phyloP scores from a whole-genome alignment of 345 rosid genomes.

The Aquilaria sinensis region DNA sequence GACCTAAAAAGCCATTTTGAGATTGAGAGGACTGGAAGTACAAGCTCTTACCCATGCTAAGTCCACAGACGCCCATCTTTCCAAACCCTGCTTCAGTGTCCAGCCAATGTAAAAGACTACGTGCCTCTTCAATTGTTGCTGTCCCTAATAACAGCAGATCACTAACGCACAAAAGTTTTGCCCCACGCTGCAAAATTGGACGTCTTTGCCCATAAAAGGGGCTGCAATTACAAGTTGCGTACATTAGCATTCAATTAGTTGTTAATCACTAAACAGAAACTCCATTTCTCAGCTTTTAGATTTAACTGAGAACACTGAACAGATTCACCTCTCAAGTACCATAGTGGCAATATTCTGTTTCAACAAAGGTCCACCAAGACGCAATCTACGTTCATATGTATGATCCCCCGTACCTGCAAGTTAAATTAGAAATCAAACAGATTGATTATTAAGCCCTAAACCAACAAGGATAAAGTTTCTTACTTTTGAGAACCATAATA shows the following conservation, averaged over 20 bases:
- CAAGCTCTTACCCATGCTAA: constrained; percentile 84
- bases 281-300: constrained; percentile 7
- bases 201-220: constrained; percentile 97
- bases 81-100: constrained; percentile 85
- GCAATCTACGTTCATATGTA: constrained; percentile 78
- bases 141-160: constrained; percentile 93
- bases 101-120: constrained; percentile 86
- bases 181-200: constrained; percentile 77
- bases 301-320: constrained; percentile 8
- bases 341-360: constrained; percentile 90
- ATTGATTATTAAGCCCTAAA: too few relatives aligned
- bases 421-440: background rate
- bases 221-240: constrained; percentile 45
- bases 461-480: too few relatives aligned
- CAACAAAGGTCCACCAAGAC: constrained; percentile 88
- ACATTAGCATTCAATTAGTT: constrained; percentile 10
- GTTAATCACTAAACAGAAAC: constrained; percentile 6
- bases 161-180: constrained; percentile 90
- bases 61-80: constrained; percentile 95
- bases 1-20: constrained; percentile 5
- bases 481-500: too few relatives aligned
- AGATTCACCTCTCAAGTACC: constrained; percentile 89
- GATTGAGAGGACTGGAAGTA: background rate
- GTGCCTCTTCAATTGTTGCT: constrained; percentile 92
- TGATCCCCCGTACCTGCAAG: constrained; percentile 95